Percentiles rank a stretch among this genome's conserved stretches.
These are phyloP conservation scores for Euphorbia celastroides DNA, from an alignment of 441 rosid species.

Conservation along the genomic window DNA sequence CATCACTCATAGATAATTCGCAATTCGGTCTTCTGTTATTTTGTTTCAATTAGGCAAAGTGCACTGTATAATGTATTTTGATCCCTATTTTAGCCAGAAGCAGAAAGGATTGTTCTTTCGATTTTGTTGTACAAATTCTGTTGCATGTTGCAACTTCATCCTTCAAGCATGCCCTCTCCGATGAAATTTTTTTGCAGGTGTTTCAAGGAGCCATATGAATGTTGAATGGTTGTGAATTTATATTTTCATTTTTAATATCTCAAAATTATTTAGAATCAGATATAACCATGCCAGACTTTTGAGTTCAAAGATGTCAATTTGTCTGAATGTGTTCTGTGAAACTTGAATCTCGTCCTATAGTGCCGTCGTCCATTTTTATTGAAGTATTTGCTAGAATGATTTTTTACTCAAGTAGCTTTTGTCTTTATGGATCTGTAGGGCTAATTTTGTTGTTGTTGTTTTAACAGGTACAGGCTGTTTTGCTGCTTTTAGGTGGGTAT, in stretches of 20 bases:
- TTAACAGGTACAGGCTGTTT: constrained; percentile 74
- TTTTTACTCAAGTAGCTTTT: neutral
- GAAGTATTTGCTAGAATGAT: neutral
- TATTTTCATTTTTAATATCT: neutral
- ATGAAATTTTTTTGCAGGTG: neutral
- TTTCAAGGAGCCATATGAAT: neutral
- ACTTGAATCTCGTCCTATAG: neutral
- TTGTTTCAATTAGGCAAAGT: neutral
- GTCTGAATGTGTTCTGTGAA: neutral
- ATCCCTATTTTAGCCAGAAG: neutral
- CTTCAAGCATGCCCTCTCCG: neutral
- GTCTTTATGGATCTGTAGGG: neutral
- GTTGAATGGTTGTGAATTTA: neutral
- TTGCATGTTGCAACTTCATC: neutral
- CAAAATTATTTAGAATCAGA: neutral
- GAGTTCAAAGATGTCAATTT: neutral
- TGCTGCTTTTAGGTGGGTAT: constrained; percentile 67
- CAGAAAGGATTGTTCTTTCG: neutral
- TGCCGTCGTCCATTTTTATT: neutral
- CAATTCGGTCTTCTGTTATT: neutral
- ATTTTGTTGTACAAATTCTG: neutral
- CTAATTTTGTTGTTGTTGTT: constrained; percentile 2
- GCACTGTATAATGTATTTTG: neutral
- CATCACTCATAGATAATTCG: no score
- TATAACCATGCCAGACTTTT: neutral